phyloP scores from a whole-genome alignment of 768 basidiomycete genomes.

The Amanita pallidorosea region DNA sequence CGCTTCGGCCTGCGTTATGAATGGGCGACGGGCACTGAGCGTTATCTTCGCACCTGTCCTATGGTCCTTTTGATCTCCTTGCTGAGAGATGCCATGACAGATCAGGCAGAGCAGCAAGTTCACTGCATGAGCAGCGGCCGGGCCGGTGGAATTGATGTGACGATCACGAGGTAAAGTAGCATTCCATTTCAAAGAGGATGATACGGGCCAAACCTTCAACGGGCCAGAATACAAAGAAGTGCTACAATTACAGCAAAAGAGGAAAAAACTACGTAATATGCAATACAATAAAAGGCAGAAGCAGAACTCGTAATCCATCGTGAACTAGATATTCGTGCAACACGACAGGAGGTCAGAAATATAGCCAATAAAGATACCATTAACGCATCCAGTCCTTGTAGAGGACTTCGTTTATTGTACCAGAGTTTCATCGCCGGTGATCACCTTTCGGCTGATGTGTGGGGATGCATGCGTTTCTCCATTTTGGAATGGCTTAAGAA shows the following conservation, averaged over 20 bases:
- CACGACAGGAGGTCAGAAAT: constrained; percentile 7
- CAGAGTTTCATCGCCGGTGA: constrained; percentile 8
- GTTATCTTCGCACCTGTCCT: constrained; percentile 26
- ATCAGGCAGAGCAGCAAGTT: no score
- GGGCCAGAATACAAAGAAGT: background rate
- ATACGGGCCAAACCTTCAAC: background rate
- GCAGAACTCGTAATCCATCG: background rate
- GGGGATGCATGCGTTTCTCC: constrained; percentile 1
- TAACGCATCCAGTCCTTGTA: background rate
- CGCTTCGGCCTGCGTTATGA: constrained; percentile 31
- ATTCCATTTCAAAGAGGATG: no score
- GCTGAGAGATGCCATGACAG: background rate
- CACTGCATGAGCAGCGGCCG: no score
- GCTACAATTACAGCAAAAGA: constrained; percentile 4
- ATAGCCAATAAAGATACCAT: constrained; percentile 8
- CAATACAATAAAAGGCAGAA: background rate
- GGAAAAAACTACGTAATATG: background rate
- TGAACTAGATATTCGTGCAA: constrained; percentile 1
- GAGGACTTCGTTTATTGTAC: constrained; percentile 8
- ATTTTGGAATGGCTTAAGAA: constrained; percentile 1
- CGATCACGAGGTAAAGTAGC: no score
- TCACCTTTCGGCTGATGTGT: background rate
- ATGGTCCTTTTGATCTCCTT: constrained; percentile 12
- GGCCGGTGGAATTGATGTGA: no score
- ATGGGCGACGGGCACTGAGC: background rate